These are phyloP conservation scores for Hippophae gyantsensis DNA, from an alignment of 306 rosid species.

Conservation along the genomic window DNA sequence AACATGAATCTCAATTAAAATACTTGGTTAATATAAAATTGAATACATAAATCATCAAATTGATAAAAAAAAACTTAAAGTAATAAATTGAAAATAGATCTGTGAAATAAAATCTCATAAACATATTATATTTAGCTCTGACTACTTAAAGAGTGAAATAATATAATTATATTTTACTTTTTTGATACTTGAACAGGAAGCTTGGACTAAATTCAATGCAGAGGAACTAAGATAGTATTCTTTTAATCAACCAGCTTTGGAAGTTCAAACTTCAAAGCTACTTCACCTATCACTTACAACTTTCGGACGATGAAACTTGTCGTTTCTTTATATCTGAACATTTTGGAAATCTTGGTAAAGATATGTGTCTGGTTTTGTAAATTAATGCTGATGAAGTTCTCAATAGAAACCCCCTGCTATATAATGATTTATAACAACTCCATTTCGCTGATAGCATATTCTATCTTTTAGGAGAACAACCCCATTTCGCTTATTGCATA, in stretches of 20 bases:
- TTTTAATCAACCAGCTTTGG: not conserved
- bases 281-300: not conserved
- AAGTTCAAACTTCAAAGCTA: not conserved
- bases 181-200: conserved; percentile 54
- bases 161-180: not conserved
- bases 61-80: too few species aligned
- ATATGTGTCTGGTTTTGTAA: not conserved
- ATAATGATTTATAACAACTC: too few species aligned
- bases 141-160: not conserved
- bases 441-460: too few species aligned
- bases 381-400: not conserved
- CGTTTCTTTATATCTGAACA: not conserved
- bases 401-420: not conserved
- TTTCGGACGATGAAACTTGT: not conserved
- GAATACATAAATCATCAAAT: too few species aligned
- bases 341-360: too few species aligned
- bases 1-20: too few species aligned
- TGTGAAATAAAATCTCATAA: not conserved
- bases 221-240: conserved; percentile 43
- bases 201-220: conserved; percentile 65
- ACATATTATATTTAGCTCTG: not conserved
- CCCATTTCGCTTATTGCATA: too few species aligned
- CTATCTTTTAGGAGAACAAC: too few species aligned
- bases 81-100: too few species aligned
- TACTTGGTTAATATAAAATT: too few species aligned